These are phyloP conservation scores for Colletotrichum aenigma DNA, from an alignment of 2,329 filamentous ascomycete genomes.

Conservation along the genomic window DNA sequence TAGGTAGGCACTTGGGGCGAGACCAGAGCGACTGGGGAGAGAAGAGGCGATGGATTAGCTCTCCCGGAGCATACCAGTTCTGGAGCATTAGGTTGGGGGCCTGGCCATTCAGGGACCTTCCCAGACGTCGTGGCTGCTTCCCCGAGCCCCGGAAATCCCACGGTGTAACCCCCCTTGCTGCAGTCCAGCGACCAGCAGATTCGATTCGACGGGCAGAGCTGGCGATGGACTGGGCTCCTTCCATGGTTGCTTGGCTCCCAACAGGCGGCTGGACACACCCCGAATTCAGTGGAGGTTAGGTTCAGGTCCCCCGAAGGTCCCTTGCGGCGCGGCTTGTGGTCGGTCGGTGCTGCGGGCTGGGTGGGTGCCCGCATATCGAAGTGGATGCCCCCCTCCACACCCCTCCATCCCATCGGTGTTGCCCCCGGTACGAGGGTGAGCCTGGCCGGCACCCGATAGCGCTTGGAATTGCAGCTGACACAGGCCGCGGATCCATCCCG, in stretches of 20 bases:
- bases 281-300: neutral
- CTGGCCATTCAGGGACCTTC: neutral
- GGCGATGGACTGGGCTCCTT: neutral
- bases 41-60: neutral
- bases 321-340: neutral
- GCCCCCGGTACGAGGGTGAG: conserved; percentile 1
- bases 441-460: neutral
- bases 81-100: neutral
- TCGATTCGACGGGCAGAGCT: neutral
- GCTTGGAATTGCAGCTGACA: conserved; percentile 4
- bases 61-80: neutral
- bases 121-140: neutral
- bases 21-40: neutral
- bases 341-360: neutral
- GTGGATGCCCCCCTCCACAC: neutral
- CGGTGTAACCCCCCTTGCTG: neutral
- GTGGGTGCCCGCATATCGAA: neutral
- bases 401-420: conserved; percentile 8
- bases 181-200: neutral
- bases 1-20: neutral
- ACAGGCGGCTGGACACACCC: neutral
- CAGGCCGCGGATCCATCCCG: neutral
- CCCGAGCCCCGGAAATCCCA: neutral
- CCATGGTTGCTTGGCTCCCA: neutral
- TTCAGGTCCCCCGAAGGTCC: neutral